Conservation (phyloP, 1,284 basidiomycete genomes). For the Naganishia cerealis region DNA sequence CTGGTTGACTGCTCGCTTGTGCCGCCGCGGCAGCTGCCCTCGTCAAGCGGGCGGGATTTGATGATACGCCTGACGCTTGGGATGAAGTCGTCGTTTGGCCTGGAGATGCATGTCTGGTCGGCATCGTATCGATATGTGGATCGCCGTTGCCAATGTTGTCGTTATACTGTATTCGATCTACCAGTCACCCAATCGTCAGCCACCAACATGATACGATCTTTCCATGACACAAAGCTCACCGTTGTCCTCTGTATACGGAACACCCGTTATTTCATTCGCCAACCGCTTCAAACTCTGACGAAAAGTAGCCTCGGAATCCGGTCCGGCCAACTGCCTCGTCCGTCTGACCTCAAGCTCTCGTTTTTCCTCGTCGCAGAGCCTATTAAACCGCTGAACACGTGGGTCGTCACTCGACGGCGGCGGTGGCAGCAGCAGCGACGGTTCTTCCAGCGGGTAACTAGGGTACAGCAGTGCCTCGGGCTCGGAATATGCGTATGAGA, state of each 20-base stretch:
- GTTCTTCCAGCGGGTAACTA: not conserved
- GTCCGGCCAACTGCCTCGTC: slow-evolving; percentile 3
- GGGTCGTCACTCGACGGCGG: not conserved
- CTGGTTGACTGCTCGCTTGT: slow-evolving; percentile 19
- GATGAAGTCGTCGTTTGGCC: slow-evolving; percentile 5
- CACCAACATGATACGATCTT: not conserved
- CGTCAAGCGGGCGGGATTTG: slow-evolving; percentile 9
- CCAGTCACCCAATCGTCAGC: not conserved
- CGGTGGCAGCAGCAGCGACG: not conserved
- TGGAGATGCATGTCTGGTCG: slow-evolving; percentile 6
- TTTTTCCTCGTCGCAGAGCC: slow-evolving; percentile 15
- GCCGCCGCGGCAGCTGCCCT: slow-evolving; percentile 14
- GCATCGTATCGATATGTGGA: slow-evolving; percentile 22
- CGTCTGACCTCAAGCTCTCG: slow-evolving; percentile 5
- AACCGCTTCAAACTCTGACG: slow-evolving; percentile 14
- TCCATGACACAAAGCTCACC: not conserved
- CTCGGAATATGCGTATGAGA: slow-evolving; percentile 19
- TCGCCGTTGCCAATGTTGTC: not conserved
- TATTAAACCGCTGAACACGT: not conserved
- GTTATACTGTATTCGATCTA: slow-evolving; percentile 14
- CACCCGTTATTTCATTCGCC: slow-evolving; percentile 9
- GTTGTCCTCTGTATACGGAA: slow-evolving; percentile 2
- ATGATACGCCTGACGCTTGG: not conserved
- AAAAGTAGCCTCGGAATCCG: slow-evolving; percentile 3
- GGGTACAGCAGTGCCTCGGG: not conserved